Evolutionary conservation across 1,139 yeast genomes (phyloP).

Genomic region (Kazachstania sp.): DNA sequence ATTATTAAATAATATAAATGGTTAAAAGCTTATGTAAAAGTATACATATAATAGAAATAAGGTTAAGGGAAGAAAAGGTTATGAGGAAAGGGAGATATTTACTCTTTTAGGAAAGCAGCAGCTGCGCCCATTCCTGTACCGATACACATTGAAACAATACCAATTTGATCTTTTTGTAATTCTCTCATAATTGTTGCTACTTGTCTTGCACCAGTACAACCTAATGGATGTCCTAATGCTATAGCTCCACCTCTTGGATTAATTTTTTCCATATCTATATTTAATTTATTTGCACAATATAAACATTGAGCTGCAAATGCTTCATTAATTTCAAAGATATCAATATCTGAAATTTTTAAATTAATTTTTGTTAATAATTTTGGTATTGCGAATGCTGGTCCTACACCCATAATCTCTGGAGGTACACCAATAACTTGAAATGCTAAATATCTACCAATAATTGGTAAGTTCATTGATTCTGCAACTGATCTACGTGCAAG

Average conservation of each 20-base stretch:
- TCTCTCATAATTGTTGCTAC: constrained; percentile 80
- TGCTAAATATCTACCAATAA: constrained; percentile 67
- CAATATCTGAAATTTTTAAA: constrained; percentile 55
- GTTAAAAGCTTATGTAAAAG: too few relatives aligned
- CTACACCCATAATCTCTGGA: constrained; percentile 95
- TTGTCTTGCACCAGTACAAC: constrained; percentile 94
- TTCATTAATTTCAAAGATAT: constrained; percentile 82
- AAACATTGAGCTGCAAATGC: constrained; percentile 94
- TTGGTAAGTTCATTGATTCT: constrained; percentile 56
- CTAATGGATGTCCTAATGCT: constrained; percentile 93
- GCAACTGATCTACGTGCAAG: constrained; percentile 87
- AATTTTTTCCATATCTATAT: constrained; percentile 63
- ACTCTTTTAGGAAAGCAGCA: constrained; percentile 69
- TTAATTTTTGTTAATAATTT: constrained; percentile 60
- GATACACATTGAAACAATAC: constrained; percentile 92
- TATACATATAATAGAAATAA: background rate
- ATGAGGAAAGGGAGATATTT: constrained; percentile 7
- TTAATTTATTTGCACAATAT: constrained; percentile 57
- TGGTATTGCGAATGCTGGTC: constrained; percentile 93
- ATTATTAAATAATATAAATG: background rate
- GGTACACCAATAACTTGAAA: constrained; percentile 83
- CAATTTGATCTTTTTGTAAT: constrained; percentile 70
- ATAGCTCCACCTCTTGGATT: constrained; percentile 95
- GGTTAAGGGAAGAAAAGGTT: background rate
- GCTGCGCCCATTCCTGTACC: constrained; percentile 99